phyloP scores from a whole-genome alignment of 345 rosid genomes.

The Heritiera littoralis region DNA sequence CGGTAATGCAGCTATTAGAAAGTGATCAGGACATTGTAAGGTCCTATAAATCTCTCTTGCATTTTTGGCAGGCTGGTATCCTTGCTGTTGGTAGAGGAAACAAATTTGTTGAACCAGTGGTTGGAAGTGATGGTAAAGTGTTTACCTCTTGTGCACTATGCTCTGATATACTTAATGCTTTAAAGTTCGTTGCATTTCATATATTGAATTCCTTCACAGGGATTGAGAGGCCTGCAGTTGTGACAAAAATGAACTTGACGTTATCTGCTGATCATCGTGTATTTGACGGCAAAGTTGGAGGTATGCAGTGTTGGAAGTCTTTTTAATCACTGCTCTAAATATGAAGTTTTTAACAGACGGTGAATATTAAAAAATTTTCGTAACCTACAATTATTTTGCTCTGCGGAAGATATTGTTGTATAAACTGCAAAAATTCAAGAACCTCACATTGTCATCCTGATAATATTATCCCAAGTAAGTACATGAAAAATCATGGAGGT shows the following conservation, averaged over 20 bases:
- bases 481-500: background rate
- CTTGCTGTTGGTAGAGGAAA: slow-evolving; percentile 97
- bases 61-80: slow-evolving; percentile 71
- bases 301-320: slow-evolving; percentile 38
- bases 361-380: background rate
- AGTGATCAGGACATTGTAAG: background rate
- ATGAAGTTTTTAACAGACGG: background rate
- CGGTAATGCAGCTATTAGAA: background rate
- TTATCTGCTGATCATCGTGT: slow-evolving; percentile 93
- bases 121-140: slow-evolving; percentile 70
- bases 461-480: background rate
- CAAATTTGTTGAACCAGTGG: slow-evolving; percentile 70
- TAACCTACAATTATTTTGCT: too few species aligned
- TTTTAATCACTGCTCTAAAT: background rate
- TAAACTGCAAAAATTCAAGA: background rate
- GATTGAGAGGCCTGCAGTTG: slow-evolving; percentile 57
- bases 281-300: slow-evolving; percentile 92
- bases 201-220: slow-evolving; percentile 48
- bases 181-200: slow-evolving; percentile 3
- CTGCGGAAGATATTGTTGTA: background rate
- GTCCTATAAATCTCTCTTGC: background rate
- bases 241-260: slow-evolving; percentile 78
- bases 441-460: background rate
- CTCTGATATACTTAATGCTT: background rate
- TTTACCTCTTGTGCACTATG: slow-evolving; percentile 2